Evolutionary conservation across 2,329 filamentous ascomycete species (phyloP), one percentile per base, ranked within the genome.

Genomic region (Xylariaceae sp.): DNA sequence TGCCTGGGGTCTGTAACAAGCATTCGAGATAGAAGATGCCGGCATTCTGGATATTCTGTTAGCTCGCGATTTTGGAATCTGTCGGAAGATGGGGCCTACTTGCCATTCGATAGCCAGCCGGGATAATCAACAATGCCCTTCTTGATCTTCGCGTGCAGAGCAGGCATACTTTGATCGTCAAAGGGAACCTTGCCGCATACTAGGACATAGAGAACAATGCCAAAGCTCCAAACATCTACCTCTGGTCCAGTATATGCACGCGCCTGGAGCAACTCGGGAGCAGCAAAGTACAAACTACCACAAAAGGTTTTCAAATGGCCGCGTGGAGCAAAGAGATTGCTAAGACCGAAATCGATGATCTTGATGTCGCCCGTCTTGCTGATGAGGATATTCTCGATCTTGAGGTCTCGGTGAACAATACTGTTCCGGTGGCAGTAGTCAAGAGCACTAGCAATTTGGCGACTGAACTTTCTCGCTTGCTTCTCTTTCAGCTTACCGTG

Each of bases 321-420:
- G 37, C 87, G 81, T 0, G 94, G 94, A 6, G 91, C 87, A 73
- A 97, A 99, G 4, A 97, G 83, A 67, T 99, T 99, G 77, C 93
- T 97, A 49, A 99, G 80, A 24, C 93, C 94, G 72, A 99, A 99
- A 70, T 99, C 94, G 64, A 99, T 99, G 66, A 99, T 97, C 72
- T 97, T 97, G 74, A 99, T 99, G 70, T 99, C 94, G 33, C 94
- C 94, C 2, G 90, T 97, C 78, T 97, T 97, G 80, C 92, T 97
- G 75, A 99, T 99, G 57, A 99, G 83, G 49, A 99, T 99, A 70
- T 99, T 99, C 73, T 97, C 94, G 63, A 99, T 99, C 80, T 99
- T 99, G 62, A 99, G 76, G 70, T 99, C 94, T 44, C 94, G 87
- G 72, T 99, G 94, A 20, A 97, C 94, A 63, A 99, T 97, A 73